Percentiles rank a stretch among this genome's conserved stretches.
phyloP scores from a whole-genome alignment of 2,329 filamentous ascomycete species.

The Aspergillus oerlinghausenensis region DNA sequence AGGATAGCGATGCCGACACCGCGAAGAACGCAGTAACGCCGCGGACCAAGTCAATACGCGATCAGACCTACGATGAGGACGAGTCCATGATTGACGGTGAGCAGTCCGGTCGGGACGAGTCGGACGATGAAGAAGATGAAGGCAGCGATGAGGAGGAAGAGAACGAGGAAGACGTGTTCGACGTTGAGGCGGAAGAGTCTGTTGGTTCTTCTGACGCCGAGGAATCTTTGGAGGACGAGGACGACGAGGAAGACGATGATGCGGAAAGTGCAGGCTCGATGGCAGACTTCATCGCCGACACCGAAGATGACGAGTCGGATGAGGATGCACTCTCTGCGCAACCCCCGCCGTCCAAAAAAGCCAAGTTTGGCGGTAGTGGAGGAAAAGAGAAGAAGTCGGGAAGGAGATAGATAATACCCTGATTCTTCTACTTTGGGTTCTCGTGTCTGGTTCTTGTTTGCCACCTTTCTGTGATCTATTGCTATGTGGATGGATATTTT shows the following conservation, averaged over 20 bases:
- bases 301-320: constrained; percentile 40
- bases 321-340: constrained; percentile 19
- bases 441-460: constrained; percentile 11
- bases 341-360: constrained; percentile 34
- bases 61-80: constrained; percentile 38
- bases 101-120: constrained; percentile 33
- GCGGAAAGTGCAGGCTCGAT: constrained; percentile 54
- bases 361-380: constrained; percentile 22
- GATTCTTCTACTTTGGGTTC: constrained; percentile 13
- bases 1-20: constrained; percentile 30
- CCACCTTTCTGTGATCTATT: constrained; percentile 10
- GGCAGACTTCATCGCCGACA: constrained; percentile 45
- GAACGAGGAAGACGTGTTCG: constrained; percentile 39
- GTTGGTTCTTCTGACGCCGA: constrained; percentile 41
- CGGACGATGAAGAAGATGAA: constrained; percentile 49
- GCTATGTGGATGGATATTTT: background rate
- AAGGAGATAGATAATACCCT: constrained; percentile 29
- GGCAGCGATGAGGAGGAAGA: constrained; percentile 52
- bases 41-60: constrained; percentile 35
- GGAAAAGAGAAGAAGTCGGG: constrained; percentile 32
- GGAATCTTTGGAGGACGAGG: constrained; percentile 55
- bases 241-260: constrained; percentile 60
- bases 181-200: constrained; percentile 42
- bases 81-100: constrained; percentile 40
- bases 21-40: constrained; percentile 21